Percentiles rank a stretch among this genome's conserved stretches.
Evolutionary conservation across 2,329 filamentous ascomycete genomes (phyloP).

Genomic region (Parascedosporium putredinis): DNA sequence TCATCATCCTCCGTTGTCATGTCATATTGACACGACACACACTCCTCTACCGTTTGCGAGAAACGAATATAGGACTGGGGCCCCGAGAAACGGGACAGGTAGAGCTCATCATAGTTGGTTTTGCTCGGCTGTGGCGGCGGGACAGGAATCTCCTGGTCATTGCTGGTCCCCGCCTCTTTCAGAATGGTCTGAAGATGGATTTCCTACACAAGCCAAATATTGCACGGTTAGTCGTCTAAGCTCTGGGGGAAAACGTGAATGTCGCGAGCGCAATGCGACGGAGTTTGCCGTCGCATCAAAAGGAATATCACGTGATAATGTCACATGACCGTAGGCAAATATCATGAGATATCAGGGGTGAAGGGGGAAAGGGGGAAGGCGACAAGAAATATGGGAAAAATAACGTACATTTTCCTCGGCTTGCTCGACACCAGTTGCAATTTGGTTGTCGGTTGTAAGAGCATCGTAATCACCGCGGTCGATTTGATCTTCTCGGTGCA

Average conservation of each 20-base stretch:
- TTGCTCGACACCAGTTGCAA: conserved; percentile 94
- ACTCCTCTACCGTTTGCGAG: conserved; percentile 96
- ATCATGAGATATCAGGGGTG: conserved; percentile 15
- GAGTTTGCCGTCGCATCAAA: neutral
- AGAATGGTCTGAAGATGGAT: conserved; percentile 84
- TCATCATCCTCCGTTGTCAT: conserved; percentile 85
- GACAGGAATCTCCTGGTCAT: conserved; percentile 54
- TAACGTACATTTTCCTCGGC: conserved; percentile 95
- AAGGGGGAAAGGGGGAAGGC: conserved; percentile 11
- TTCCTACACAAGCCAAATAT: conserved; percentile 51
- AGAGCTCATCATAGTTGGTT: conserved; percentile 81
- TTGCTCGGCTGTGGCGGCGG: conserved; percentile 53
- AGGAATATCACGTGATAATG: conserved; percentile 30
- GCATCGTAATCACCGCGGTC: conserved; percentile 79
- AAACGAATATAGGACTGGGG: conserved; percentile 93
- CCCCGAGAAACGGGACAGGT: conserved; percentile 68
- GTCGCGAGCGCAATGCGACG: neutral
- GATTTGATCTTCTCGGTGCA: conserved; percentile 85
- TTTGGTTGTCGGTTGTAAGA: conserved; percentile 71
- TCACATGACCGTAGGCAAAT: conserved; percentile 37
- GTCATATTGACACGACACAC: conserved; percentile 81
- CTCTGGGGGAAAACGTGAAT: neutral
- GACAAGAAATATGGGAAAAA: too few relatives aligned
- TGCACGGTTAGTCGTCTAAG: neutral
- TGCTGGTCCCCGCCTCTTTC: conserved; percentile 42